Percentiles rank a stretch among this genome's conserved stretches.
phyloP scores from a whole-genome alignment of 345 rosid genomes.

The Erysimum cheiranthoides region DNA sequence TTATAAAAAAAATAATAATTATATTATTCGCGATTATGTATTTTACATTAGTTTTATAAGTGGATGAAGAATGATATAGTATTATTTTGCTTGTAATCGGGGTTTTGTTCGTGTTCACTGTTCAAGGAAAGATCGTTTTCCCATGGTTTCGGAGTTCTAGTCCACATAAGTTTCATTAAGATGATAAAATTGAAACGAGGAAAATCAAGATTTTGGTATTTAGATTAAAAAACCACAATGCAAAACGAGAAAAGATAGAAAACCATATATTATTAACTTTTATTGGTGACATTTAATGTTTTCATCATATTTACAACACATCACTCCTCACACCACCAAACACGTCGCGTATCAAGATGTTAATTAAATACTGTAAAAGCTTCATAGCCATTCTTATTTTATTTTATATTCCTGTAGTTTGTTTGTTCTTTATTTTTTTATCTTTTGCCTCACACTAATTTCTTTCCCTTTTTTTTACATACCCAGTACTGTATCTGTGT shows the following conservation, averaged over 20 bases:
- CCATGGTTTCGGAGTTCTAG: not conserved
- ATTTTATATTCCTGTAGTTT: not conserved
- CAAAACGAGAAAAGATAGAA: not conserved
- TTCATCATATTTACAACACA: constrained; percentile 35
- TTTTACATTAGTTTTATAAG: not conserved
- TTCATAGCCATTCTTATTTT: constrained; percentile 19
- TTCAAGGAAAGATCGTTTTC: constrained; percentile 35
- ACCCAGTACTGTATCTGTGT: not conserved
- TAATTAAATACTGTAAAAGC: constrained; percentile 11
- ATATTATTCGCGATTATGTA: not conserved
- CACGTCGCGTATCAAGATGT: constrained; percentile 36
- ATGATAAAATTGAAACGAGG: not conserved
- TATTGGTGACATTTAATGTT: constrained; percentile 1
- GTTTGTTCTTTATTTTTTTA: not conserved
- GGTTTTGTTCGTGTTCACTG: constrained; percentile 4
- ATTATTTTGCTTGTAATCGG: constrained; percentile 9
- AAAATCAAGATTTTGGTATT: not conserved
- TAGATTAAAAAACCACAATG: not conserved
- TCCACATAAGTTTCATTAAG: not conserved
- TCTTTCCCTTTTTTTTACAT: not conserved
- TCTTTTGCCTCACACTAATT: constrained; percentile 4
- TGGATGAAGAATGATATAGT: constrained; percentile 1
- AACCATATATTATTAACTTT: not conserved
- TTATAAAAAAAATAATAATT: too few species aligned
- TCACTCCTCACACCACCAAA: constrained; percentile 39